Evolutionary conservation across 306 rosid species (phyloP).

Genomic region (Vachellia collinsii): DNA sequence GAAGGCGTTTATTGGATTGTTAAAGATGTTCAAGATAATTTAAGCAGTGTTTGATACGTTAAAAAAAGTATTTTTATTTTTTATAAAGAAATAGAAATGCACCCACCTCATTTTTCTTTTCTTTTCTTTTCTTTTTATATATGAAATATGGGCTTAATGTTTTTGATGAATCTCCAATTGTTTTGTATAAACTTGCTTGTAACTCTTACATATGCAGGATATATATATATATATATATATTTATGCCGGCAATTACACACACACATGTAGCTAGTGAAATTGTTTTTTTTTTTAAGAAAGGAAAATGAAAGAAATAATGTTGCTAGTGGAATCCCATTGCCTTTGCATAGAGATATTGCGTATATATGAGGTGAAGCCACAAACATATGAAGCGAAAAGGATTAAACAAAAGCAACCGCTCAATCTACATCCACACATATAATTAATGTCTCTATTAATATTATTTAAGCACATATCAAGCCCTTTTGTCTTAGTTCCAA

Average conservation of each 20-base stretch:
- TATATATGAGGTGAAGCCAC: not conserved
- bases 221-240: too few relatives aligned
- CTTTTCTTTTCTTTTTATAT: too few relatives aligned
- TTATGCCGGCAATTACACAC: not conserved
- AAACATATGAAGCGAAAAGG: not conserved
- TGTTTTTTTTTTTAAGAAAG: not conserved
- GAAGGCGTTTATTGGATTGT: too few relatives aligned
- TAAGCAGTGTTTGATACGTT: too few relatives aligned
- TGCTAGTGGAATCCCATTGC: not conserved
- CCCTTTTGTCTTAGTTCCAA: conserved; percentile 7
- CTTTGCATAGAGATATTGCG: not conserved
- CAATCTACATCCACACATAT: not conserved
- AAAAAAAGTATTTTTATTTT: too few relatives aligned
- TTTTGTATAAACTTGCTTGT: too few relatives aligned
- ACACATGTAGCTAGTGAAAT: too few relatives aligned
- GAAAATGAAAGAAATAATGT: not conserved
- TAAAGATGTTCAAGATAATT: too few relatives aligned
- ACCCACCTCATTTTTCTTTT: too few relatives aligned
- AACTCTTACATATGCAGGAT: not conserved
- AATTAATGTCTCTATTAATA: not conserved
- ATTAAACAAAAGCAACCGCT: not conserved
- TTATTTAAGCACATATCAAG: not conserved
- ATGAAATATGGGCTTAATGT: too few relatives aligned
- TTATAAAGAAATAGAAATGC: too few relatives aligned
- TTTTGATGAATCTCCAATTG: not conserved